phyloP scores from a whole-genome alignment of 306 rosid species.

The Crataegus laevigata region DNA sequence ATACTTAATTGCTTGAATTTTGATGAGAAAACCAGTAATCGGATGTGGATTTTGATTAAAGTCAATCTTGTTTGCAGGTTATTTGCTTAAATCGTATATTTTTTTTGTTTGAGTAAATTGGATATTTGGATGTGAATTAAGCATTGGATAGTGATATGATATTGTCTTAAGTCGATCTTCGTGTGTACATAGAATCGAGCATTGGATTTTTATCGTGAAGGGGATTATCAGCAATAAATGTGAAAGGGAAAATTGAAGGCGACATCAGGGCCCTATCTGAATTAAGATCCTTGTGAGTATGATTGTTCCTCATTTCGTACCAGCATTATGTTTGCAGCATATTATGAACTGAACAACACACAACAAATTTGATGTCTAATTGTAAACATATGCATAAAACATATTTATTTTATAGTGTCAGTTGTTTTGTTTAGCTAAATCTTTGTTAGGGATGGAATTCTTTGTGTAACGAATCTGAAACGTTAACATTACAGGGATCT shows the following conservation, averaged over 20 bases:
- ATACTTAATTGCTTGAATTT: no score
- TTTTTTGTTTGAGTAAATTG: no score
- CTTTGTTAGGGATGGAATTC: slow-evolving; percentile 8
- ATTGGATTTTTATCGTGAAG: slow-evolving; percentile 28
- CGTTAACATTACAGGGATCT: slow-evolving; percentile 52
- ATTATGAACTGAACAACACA: not conserved
- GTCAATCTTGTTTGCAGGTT: no score
- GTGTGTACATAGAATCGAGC: no score
- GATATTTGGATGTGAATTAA: no score
- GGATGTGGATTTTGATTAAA: no score
- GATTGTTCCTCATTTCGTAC: not conserved
- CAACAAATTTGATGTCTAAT: not conserved
- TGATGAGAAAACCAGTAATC: no score
- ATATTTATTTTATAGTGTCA: not conserved
- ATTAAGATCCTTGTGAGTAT: slow-evolving; percentile 64
- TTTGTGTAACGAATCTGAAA: slow-evolving; percentile 4
- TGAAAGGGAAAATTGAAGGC: slow-evolving; percentile 54
- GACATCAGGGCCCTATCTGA: slow-evolving; percentile 63
- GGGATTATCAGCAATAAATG: slow-evolving; percentile 61
- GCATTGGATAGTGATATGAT: no score
- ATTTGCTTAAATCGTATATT: no score
- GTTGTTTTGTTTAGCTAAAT: not conserved
- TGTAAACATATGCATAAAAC: not conserved
- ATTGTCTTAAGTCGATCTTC: no score
- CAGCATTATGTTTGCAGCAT: not conserved